Conservation (phyloP, 306 rosid species). For the Sphenostylis stenocarpa region DNA sequence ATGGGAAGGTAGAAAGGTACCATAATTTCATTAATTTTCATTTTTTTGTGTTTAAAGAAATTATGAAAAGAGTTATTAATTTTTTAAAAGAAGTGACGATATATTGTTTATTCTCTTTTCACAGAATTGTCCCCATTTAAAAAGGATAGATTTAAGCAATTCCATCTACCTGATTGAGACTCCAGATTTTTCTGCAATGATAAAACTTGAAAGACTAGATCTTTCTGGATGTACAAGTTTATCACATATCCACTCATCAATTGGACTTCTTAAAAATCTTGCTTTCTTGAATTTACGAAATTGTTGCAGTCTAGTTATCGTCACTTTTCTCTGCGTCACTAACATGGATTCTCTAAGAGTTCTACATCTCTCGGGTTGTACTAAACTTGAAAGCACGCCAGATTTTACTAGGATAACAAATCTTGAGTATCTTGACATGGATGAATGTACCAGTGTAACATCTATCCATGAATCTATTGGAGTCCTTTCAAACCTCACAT, state of each 20-base stretch:
- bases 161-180: not conserved
- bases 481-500: not conserved
- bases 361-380: not conserved
- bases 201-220: too few species aligned
- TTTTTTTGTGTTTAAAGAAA: not conserved
- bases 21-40: not conserved
- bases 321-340: not conserved
- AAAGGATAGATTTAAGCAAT: not conserved
- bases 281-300: not conserved
- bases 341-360: not conserved
- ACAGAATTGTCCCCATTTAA: not conserved
- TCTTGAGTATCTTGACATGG: not conserved
- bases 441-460: not conserved
- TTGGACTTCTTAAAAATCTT: not conserved
- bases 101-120: not conserved
- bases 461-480: not conserved
- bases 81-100: not conserved
- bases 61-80: not conserved
- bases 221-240: not conserved
- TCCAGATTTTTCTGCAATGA: not conserved
- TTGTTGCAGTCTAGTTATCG: not conserved
- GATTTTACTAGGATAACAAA: not conserved
- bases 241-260: not conserved
- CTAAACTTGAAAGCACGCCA: not conserved
- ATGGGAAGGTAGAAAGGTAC: constrained; percentile 33